Base-by-base conservation (phyloP, 2,329 filamentous ascomycete genomes). In the Aplosporella prunicola region DNA sequence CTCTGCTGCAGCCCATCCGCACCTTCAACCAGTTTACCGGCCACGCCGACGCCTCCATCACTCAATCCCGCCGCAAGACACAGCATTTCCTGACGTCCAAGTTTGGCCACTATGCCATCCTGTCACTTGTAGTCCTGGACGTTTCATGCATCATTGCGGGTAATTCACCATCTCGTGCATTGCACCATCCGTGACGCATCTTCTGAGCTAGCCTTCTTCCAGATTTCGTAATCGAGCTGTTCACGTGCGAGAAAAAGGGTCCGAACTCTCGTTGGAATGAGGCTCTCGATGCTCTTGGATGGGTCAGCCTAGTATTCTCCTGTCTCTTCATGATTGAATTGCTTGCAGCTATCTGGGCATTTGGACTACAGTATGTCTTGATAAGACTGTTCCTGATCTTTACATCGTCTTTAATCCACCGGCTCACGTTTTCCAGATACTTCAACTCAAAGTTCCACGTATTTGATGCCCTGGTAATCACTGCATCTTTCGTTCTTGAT, bases 291-390 rank as follows among this genome's bases (percentile, higher is more conserved):
- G 62, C 52, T 0, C 57, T 82, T 26, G 67, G 67, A 9, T 59
- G 66, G 3, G 57, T 71, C 22, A 71, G 74, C 5, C 55, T 82
- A 29, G 61, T 72, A 2, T 76, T 82, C 51, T 79, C 74, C 39
- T 73, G 67, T 46, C 49, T 82, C 18, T 84, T 84, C 52, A 66
- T 83, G 62, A 47, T 68, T 1, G 80, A 84, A 57, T 56, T 83
- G 53, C 38, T 69, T 8, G 58, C 71, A 3, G 72, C 68, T 20
- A 55, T 81, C 2, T 74, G 75, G 62, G 74, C 74, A 3, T 81
- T 78, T 61, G 78, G 78, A 2, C 56, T 64, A 20, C 47, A 58
- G 76, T 81, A 58, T 51, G 68, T 61, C 25, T 29, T 33, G 15
- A 24, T 29, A 9, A 9, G 17, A n/a, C 10, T 17, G 22, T 25